Percentiles rank a stretch among this genome's conserved stretches.
Conservation (phyloP, 495 filamentous ascomycete species). For the Tuber magnatum region DNA sequence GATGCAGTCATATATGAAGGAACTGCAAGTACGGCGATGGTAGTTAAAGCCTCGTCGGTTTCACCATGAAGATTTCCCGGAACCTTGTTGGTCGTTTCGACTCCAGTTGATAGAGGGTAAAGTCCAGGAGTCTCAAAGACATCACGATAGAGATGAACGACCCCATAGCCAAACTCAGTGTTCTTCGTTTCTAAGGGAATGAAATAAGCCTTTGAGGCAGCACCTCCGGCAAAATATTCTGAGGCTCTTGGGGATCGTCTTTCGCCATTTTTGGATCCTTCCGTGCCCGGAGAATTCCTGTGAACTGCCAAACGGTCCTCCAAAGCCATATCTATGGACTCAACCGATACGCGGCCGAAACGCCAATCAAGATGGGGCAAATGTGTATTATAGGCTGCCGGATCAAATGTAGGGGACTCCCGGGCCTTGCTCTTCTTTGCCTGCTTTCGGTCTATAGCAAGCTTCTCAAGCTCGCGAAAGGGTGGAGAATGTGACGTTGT, state of each 20-base stretch:
- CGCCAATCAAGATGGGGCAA: constrained; percentile 51
- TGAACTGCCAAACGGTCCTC: constrained; percentile 20
- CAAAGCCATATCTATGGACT: constrained; percentile 61
- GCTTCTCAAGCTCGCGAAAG: neutral
- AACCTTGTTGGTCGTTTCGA: constrained; percentile 17
- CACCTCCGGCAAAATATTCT: constrained; percentile 19
- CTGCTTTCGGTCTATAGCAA: neutral
- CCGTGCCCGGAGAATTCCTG: constrained; percentile 41
- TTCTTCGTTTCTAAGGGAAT: constrained; percentile 66
- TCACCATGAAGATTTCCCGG: constrained; percentile 24
- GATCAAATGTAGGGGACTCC: constrained; percentile 8
- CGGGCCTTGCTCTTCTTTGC: constrained; percentile 28
- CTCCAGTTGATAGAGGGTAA: constrained; percentile 33
- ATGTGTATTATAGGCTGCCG: neutral
- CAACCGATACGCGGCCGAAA: constrained; percentile 56
- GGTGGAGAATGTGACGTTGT: neutral
- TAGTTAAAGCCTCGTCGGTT: constrained; percentile 63
- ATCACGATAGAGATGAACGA: constrained; percentile 91
- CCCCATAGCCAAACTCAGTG: constrained; percentile 80
- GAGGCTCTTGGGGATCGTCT: constrained; percentile 4
- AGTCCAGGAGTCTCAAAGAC: constrained; percentile 61
- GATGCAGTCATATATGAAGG: constrained; percentile 85
- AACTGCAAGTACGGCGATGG: constrained; percentile 86
- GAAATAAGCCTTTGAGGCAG: constrained; percentile 63
- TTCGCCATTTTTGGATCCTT: constrained; percentile 12